Percentiles rank a stretch among this genome's conserved stretches.
These are phyloP conservation scores for Bipolaris bicolor DNA, from an alignment of 2,329 filamentous ascomycete species.

Conservation along the genomic window DNA sequence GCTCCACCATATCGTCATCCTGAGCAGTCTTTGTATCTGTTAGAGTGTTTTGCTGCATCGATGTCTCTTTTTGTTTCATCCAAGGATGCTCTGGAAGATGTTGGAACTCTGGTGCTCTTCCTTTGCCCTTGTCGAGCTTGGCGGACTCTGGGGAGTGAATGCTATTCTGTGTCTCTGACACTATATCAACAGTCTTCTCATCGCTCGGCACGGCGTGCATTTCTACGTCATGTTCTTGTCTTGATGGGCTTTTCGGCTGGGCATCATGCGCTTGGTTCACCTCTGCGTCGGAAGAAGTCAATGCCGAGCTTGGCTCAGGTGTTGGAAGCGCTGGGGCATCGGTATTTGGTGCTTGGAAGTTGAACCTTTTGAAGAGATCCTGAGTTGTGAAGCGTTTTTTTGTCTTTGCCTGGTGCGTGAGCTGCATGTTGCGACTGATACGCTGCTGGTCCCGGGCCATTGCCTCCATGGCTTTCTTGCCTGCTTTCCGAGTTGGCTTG, in stretches of 20 bases:
- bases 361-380: constrained; percentile 83
- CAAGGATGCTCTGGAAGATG: constrained; percentile 40
- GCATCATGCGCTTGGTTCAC: constrained; percentile 44
- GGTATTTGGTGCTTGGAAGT: constrained; percentile 61
- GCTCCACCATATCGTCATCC: constrained; percentile 33
- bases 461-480: constrained; percentile 92
- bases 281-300: constrained; percentile 69
- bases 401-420: constrained; percentile 83
- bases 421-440: constrained; percentile 85
- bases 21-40: constrained; percentile 9
- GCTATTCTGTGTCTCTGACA: constrained; percentile 4
- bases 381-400: constrained; percentile 89
- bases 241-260: constrained; percentile 55
- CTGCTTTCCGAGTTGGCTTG: constrained; percentile 80
- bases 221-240: constrained; percentile 19
- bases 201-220: constrained; percentile 6
- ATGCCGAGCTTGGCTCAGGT: constrained; percentile 50
- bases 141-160: constrained; percentile 17
- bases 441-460: constrained; percentile 95
- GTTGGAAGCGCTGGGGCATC: constrained; percentile 25
- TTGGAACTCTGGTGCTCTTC: constrained; percentile 56
- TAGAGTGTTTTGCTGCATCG: constrained; percentile 22
- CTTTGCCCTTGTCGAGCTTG: constrained; percentile 65
- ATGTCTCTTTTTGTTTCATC: constrained; percentile 19
- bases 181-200: constrained; percentile 8